A percentile compares a stretch with the other conserved stretches of the same genome.
Evolutionary conservation across 345 rosid species (phyloP).

Genomic region (Eutrema japonicum): DNA sequence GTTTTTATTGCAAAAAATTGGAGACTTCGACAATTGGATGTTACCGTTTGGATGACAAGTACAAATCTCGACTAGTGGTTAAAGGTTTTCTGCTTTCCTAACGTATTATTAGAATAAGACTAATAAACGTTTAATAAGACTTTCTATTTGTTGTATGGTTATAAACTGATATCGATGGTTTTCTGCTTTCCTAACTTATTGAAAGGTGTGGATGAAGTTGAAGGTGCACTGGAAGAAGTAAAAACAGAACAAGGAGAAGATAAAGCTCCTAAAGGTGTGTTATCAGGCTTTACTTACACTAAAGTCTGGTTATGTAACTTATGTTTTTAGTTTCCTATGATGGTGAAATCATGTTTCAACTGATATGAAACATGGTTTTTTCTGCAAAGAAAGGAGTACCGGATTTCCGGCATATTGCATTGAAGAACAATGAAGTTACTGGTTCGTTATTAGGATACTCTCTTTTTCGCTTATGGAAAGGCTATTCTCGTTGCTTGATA

Average conservation of each 20-base stretch:
- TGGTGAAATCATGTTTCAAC: slow-evolving; percentile 8
- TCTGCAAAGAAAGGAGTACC: slow-evolving; percentile 93
- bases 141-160: too few relatives aligned
- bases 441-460: slow-evolving; percentile 48
- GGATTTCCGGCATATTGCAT: slow-evolving; percentile 86
- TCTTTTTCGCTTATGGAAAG: not conserved
- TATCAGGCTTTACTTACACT: not conserved
- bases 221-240: slow-evolving; percentile 42
- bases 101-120: too few relatives aligned
- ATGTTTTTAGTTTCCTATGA: not conserved
- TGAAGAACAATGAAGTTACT: slow-evolving; percentile 91
- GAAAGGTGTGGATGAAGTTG: slow-evolving; percentile 73
- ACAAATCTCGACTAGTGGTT: too few relatives aligned
- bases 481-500: not conserved
- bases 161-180: not conserved
- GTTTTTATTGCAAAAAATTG: too few relatives aligned
- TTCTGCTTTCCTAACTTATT: not conserved
- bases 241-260: slow-evolving; percentile 55
- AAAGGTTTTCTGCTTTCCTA: too few relatives aligned
- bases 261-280: slow-evolving; percentile 60
- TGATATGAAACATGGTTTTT: slow-evolving; percentile 26
- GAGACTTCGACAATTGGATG: too few relatives aligned
- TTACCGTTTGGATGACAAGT: too few relatives aligned
- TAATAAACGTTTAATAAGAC: too few relatives aligned
- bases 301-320: not conserved